Evolutionary conservation across 116 monocot species (phyloP).

Genomic region (Papilionanthe hybrid): DNA sequence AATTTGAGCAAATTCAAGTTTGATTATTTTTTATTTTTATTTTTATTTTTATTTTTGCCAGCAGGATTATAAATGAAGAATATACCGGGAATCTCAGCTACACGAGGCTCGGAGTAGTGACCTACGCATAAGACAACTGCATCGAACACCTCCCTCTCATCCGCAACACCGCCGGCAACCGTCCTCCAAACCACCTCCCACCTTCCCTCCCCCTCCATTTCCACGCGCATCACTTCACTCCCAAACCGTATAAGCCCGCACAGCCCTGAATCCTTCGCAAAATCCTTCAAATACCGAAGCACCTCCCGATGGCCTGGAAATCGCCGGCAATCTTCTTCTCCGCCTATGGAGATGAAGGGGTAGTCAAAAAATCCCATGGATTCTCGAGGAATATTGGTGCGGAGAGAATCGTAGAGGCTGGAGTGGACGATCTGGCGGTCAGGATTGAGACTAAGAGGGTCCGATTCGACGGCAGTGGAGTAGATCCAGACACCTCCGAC

Average conservation of each 20-base stretch:
- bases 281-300: conserved; percentile 59
- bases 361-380: conserved; percentile 91
- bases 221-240: conserved; percentile 60
- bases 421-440: conserved; percentile 39
- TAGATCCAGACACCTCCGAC: conserved; percentile 92
- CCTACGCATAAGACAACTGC: conserved; percentile 78
- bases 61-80: neutral
- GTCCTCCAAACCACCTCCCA: conserved; percentile 52
- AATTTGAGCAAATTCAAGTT: neutral
- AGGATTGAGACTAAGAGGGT: conserved; percentile 46
- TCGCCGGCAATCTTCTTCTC: conserved; percentile 30
- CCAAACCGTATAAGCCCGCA: conserved; percentile 34
- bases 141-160: conserved; percentile 50
- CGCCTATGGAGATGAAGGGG: conserved; percentile 45
- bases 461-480: conserved; percentile 46
- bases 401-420: conserved; percentile 82
- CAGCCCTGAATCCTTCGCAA: conserved; percentile 50
- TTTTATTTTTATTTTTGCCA: too few species aligned
- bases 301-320: conserved; percentile 76
- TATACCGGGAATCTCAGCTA: conserved; percentile 76
- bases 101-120: conserved; percentile 62
- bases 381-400: conserved; percentile 87
- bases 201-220: conserved; percentile 34
- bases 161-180: conserved; percentile 8
- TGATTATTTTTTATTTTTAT: neutral